These are phyloP conservation scores for Hypoxylon sp. DNA, from an alignment of 2,329 filamentous ascomycete species.

Conservation along the genomic window DNA sequence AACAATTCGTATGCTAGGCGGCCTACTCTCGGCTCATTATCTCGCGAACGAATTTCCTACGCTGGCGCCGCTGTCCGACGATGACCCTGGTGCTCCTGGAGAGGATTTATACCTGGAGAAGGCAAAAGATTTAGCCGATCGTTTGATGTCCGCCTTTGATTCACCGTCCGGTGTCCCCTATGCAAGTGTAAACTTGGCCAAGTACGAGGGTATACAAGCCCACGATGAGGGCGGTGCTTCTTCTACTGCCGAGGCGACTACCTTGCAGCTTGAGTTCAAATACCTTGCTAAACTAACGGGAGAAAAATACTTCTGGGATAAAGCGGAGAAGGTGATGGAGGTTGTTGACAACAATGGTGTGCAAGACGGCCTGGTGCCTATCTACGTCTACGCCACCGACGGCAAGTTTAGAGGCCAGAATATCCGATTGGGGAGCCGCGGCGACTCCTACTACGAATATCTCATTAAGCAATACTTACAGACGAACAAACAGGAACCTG, in stretches of 20 bases:
- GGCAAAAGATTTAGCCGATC: conserved; percentile 89
- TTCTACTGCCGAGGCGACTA: conserved; percentile 92
- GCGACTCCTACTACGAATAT: conserved; percentile 99
- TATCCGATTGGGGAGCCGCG: conserved; percentile 90
- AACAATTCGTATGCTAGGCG: conserved; percentile 96
- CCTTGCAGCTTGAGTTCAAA: conserved; percentile 94
- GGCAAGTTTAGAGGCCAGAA: conserved; percentile 85
- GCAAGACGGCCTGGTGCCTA: conserved; percentile 86
- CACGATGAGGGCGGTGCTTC: conserved; percentile 88
- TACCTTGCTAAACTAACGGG: conserved; percentile 95
- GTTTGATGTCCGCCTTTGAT: conserved; percentile 87
- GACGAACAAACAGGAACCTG: conserved; percentile 82
- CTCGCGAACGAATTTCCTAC: conserved; percentile 83
- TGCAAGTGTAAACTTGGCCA: conserved; percentile 87
- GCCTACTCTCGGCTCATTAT: conserved; percentile 91
- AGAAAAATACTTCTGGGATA: conserved; percentile 91
- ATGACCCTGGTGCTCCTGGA: conserved; percentile 75
- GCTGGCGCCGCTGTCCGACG: conserved; percentile 77
- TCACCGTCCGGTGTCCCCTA: conserved; percentile 87
- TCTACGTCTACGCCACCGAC: conserved; percentile 82
- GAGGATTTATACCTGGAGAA: conserved; percentile 97
- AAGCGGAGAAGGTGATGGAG: conserved; percentile 89
- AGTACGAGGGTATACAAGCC: conserved; percentile 77
- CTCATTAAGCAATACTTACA: conserved; percentile 98
- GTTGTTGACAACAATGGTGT: conserved; percentile 84